Evolutionary conservation across 1,139 yeast genomes (phyloP).

Genomic region (Hansenula lynferdii): DNA sequence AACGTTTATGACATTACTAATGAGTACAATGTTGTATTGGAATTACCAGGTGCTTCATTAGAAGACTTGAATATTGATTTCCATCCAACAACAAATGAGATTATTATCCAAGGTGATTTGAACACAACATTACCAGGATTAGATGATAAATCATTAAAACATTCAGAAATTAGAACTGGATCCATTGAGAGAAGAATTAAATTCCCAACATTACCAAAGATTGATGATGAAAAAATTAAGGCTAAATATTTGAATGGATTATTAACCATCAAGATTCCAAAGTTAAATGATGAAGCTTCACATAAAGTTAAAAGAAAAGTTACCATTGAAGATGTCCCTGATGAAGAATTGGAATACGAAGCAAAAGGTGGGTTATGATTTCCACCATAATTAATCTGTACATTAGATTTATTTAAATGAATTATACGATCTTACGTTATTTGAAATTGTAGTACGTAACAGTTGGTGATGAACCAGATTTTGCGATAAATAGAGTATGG

Average conservation of each 20-base stretch:
- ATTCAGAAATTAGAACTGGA: slow-evolving; percentile 45
- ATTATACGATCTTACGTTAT: no score
- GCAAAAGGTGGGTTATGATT: slow-evolving; percentile 11
- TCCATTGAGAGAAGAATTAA: slow-evolving; percentile 49
- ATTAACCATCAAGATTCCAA: slow-evolving; percentile 46
- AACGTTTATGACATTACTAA: slow-evolving; percentile 46
- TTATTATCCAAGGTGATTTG: slow-evolving; percentile 41
- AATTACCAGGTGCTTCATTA: slow-evolving; percentile 51
- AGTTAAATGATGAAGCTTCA: slow-evolving; percentile 26
- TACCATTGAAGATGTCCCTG: slow-evolving; percentile 35
- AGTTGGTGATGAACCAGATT: no score
- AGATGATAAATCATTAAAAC: slow-evolving; percentile 29
- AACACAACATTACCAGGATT: slow-evolving; percentile 33
- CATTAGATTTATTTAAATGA: no score
- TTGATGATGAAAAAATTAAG: slow-evolving; percentile 45
- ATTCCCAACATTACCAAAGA: slow-evolving; percentile 45
- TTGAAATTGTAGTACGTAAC: no score
- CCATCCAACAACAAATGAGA: slow-evolving; percentile 48
- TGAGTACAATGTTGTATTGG: slow-evolving; percentile 39
- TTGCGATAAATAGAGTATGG: no score
- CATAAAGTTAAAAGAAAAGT: slow-evolving; percentile 35
- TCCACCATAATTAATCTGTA: no score
- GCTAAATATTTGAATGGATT: slow-evolving; percentile 50
- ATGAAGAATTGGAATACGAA: slow-evolving; percentile 33
- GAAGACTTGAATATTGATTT: slow-evolving; percentile 47